phyloP scores from a whole-genome alignment of 225 moss, liverwort and hornwort species.

The Rhytidiadelphus loreus region DNA sequence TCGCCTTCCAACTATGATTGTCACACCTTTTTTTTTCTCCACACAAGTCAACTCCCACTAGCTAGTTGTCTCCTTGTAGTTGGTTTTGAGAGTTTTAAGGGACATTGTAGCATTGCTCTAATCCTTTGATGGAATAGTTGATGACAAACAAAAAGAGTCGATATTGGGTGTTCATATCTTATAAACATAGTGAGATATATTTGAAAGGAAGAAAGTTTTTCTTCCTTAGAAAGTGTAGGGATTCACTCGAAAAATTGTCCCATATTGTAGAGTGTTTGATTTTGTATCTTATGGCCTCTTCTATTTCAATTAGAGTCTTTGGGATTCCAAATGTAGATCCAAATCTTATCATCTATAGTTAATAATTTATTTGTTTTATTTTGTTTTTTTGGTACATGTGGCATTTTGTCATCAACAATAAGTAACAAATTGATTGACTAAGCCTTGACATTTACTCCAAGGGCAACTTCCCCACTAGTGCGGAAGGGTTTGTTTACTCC shows the following conservation, averaged over 20 bases:
- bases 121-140: background rate
- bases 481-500: too few relatives aligned
- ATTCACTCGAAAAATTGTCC: background rate
- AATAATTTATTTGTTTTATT: background rate
- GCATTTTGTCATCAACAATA: accelerated
- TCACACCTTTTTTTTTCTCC: background rate
- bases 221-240: background rate
- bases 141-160: accelerated
- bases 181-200: background rate
- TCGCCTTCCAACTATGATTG: background rate
- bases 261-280: background rate
- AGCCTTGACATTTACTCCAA: background rate
- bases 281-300: background rate
- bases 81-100: background rate
- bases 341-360: background rate
- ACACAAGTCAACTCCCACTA: background rate
- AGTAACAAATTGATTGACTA: background rate
- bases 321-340: background rate
- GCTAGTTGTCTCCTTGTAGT: background rate
- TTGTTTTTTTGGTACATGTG: background rate
- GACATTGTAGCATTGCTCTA: background rate
- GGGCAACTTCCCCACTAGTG: too few relatives aligned
- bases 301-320: background rate
- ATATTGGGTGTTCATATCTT: background rate
- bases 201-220: background rate